Evolutionary conservation across 495 filamentous ascomycete species (phyloP), one percentile per base, ranked within the genome.

Genomic region (Schizothecium vesticola): DNA sequence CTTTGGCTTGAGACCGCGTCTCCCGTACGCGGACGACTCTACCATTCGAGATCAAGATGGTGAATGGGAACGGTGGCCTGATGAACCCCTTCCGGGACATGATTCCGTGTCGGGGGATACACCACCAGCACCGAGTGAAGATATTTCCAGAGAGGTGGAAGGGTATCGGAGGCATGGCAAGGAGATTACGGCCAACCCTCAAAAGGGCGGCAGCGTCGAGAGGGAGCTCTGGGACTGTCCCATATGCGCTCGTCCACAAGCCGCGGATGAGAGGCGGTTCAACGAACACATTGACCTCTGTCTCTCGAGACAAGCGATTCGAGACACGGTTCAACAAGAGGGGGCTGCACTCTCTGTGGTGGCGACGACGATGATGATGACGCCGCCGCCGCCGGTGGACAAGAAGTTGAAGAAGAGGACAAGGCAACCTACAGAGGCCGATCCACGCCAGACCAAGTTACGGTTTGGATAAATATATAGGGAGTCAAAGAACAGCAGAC

Each of bases 211-310:
- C 0, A 29, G 68, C 8, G 43, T 56, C 3, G 71, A 76, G 28
- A 80, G 84, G 57, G 79, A 86, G 29, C 84, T 82, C 71, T 97
- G 93, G 94, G 84, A 89, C 23, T 98, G 95, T 76, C 95, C 95
- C 0, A 92, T 98, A 51, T 98, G 95, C 76, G 76, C 76, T 3
- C 81, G 88, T 57, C 89, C 90, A 0, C 92, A 97, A 73, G 67
- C 81, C 4, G 88, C 93, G 0, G 86, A 93, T 69, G 92, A 97
- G 75, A 83, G 84, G 51, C 77, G 75, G 7, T 97, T 99, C 79
- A 99, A 99, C 70, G 89, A 90, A 62, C 96, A 99, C 77, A 90
- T 99, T 59, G 96, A 99, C 74, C 88, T 91, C 23, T 99, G 95
- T 79, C 85, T 99, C 9, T 97, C 93, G 2, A 81, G 87, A 59